Evolutionary conservation across 2,329 filamentous ascomycete species (phyloP).

Genomic region (Trichoderma asperellum): DNA sequence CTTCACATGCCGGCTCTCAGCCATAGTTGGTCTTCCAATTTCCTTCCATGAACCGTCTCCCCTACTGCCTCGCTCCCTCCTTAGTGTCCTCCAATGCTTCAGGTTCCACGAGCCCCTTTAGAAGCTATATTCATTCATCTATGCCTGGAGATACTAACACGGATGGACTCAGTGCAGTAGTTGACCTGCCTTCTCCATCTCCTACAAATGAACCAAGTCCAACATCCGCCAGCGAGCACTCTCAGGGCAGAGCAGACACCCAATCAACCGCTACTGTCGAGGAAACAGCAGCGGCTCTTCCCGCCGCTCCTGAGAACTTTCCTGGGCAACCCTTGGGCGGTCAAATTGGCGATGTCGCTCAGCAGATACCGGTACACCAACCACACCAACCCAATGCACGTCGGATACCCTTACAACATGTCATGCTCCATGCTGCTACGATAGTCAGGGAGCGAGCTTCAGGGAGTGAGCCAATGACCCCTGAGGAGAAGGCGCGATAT

Average conservation of each 20-base stretch:
- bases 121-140: neutral
- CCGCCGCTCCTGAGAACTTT: neutral
- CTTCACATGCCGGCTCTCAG: neutral
- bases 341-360: neutral
- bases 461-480: neutral
- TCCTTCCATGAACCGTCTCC: neutral
- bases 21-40: neutral
- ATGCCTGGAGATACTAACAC: neutral
- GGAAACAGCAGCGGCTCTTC: neutral
- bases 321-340: neutral
- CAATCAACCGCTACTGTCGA: neutral
- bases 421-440: neutral
- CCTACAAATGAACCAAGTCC: conserved; percentile 65
- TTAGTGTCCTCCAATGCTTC: neutral
- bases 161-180: conserved; percentile 25
- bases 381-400: neutral
- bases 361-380: neutral
- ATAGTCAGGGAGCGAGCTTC: neutral
- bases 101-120: neutral
- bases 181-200: conserved; percentile 63
- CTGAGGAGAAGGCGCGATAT: conserved; percentile 52
- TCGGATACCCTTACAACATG: neutral
- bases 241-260: neutral
- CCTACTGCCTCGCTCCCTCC: no score
- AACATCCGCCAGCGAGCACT: conserved; percentile 26